Base-by-base conservation (phyloP, 805 yeast genomes). In the Spathaspora passalidarum region DNA sequence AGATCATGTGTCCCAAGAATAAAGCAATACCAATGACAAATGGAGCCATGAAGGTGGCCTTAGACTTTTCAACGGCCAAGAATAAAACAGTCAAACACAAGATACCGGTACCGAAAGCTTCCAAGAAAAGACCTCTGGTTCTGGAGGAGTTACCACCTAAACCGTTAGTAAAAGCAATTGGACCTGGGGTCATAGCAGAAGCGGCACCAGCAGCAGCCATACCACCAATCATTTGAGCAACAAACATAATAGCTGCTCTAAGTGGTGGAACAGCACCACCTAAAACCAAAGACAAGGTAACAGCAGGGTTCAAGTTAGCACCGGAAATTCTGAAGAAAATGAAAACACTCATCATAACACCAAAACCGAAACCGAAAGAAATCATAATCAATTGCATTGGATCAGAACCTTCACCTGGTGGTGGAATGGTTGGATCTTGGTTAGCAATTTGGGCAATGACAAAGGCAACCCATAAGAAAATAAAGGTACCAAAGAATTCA, bases 191-290 rank as follows among this genome's bases (percentile, higher is more conserved):
- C 83, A 88, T 79, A 38, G 88, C 94, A 52, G 79, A 69, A 41
- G 89, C 95, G 38, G 89, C 92, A 65, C 88, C 96, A 46, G 92
- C 96, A 46, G 96, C 96, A 57, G 89, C 89, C 83, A 88, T 84
- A 66, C 96, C 96, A 43, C 86, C 96, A 62, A 87, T 66, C 59
- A 88, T 62, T 71, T 88, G 96, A 35, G 91, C 55, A 45, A 83
- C 39, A 66, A 79, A 67, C 82, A 84, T 80, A 46, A 85, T 62
- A 18, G 72, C 63, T 54, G 86, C 91, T 65, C 94, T 80, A 25
- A 84, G 49, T 46, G 90, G 88, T 36, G 88, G 78, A 49, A 86
- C 76, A 45, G 88, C 92, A 52, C 86, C 78, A 17, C 87, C 84
- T 38, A 86, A 68, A n/a, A 81, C 76, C 60, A 88, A 71, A 22